phyloP scores from a whole-genome alignment of 352 stramenopile species.

The Phytophthora foliorum region DNA sequence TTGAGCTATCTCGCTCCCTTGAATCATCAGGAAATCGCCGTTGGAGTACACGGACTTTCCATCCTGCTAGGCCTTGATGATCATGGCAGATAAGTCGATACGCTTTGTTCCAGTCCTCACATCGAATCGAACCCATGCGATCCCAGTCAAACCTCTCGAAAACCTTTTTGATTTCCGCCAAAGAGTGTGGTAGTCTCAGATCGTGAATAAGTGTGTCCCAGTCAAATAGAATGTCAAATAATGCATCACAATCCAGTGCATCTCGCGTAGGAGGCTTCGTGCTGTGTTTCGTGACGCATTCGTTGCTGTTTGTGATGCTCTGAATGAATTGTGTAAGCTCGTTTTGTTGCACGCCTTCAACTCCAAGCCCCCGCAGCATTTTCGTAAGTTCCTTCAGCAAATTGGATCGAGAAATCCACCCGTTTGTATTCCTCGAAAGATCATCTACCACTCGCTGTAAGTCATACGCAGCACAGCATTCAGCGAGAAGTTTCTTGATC shows the following conservation, averaged over 20 bases:
- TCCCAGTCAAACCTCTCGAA: conserved; percentile 65
- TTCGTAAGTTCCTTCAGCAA: conserved; percentile 28
- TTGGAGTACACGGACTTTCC: conserved; percentile 54
- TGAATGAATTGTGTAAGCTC: conserved; percentile 16
- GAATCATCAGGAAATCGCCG: conserved; percentile 38
- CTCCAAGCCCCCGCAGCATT: conserved; percentile 32
- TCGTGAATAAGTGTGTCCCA: conserved; percentile 39
- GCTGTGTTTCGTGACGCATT: no score
- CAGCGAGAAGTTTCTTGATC: conserved; percentile 19
- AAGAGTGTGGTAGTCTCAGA: conserved; percentile 45
- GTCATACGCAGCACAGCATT: conserved; percentile 41
- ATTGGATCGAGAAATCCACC: conserved; percentile 16
- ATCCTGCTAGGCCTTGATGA: conserved; percentile 34
- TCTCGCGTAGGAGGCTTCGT: background rate
- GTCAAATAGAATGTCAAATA: conserved; percentile 63
- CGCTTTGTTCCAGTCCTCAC: conserved; percentile 58
- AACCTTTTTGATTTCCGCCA: conserved; percentile 55
- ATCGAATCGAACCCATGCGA: conserved; percentile 41
- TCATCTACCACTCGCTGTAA: conserved; percentile 29
- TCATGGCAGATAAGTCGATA: conserved; percentile 42
- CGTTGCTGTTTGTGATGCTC: background rate
- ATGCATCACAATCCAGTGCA: conserved; percentile 37
- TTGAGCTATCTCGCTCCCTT: conserved; percentile 6
- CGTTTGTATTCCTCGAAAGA: conserved; percentile 10
- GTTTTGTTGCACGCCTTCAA: conserved; percentile 5